These are phyloP conservation scores for Fusarium coicis DNA, from an alignment of 2,329 filamentous ascomycete genomes.

Conservation along the genomic window DNA sequence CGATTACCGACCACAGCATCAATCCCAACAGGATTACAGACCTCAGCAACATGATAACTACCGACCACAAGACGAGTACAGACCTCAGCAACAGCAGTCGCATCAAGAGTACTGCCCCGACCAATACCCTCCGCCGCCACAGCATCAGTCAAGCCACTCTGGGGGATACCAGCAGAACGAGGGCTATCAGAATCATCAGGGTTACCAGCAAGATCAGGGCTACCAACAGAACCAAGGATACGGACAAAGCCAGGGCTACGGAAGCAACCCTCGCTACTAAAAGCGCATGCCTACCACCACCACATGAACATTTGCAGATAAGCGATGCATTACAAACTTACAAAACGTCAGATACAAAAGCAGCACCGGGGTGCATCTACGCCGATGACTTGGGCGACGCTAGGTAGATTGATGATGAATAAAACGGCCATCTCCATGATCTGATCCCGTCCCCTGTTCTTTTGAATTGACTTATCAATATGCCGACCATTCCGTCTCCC, in stretches of 20 bases:
- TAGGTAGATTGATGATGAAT: constrained; percentile 12
- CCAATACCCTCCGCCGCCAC: constrained; percentile 26
- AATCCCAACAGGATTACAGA: constrained; percentile 15
- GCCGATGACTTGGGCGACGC: not conserved
- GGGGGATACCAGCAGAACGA: constrained; percentile 39
- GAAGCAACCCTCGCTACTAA: not conserved
- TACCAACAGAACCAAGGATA: constrained; percentile 12
- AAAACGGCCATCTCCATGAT: not conserved
- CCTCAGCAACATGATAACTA: constrained; percentile 15
- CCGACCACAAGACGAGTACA: constrained; percentile 18
- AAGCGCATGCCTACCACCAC: not conserved
- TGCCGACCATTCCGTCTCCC: not conserved
- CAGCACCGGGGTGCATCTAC: not conserved
- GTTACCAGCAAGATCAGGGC: constrained; percentile 10
- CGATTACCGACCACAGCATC: constrained; percentile 12
- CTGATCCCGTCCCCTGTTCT: not conserved
- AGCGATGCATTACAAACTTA: not conserved
- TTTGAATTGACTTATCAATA: not conserved
- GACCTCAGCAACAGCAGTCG: constrained; percentile 28
- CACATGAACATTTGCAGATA: not conserved
- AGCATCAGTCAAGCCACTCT: constrained; percentile 23
- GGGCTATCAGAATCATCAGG: constrained; percentile 20
- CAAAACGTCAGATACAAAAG: not conserved
- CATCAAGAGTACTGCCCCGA: constrained; percentile 39
- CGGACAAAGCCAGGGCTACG: constrained; percentile 4